These are phyloP conservation scores for Debaryomyces robertsiae DNA, from an alignment of 1,139 yeast species.

Conservation along the genomic window DNA sequence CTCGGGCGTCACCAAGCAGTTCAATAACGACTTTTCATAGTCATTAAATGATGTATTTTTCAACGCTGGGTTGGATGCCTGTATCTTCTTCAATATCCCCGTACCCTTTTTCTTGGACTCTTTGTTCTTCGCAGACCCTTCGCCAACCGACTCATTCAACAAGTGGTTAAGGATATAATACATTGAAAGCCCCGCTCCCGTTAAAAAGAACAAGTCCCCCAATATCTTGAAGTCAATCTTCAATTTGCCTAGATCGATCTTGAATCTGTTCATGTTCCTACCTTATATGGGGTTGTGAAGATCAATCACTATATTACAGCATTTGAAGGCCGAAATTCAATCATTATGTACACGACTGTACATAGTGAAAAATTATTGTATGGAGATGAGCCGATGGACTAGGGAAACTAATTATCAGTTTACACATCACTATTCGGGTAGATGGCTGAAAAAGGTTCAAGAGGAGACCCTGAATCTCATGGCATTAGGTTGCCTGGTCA, in stretches of 20 bases:
- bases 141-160: conserved; percentile 53
- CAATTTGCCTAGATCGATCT: conserved; percentile 42
- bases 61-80: conserved; percentile 60
- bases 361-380: conserved; percentile 6
- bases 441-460: conserved; percentile 9
- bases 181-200: conserved; percentile 83
- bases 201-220: conserved; percentile 68
- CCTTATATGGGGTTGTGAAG: too few relatives aligned
- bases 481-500: conserved; percentile 68
- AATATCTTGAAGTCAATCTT: conserved; percentile 56
- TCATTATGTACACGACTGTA: conserved; percentile 9
- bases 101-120: conserved; percentile 71
- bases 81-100: conserved; percentile 60
- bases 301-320: not conserved
- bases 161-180: conserved; percentile 69
- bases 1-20: conserved; percentile 80
- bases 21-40: conserved; percentile 75
- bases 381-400: conserved; percentile 11
- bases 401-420: conserved; percentile 8
- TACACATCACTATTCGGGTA: too few relatives aligned
- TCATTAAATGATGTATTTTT: conserved; percentile 60
- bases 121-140: conserved; percentile 56
- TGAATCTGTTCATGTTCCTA: conserved; percentile 34
- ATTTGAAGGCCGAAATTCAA: conserved; percentile 1
- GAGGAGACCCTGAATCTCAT: conserved; percentile 29